phyloP scores from a whole-genome alignment of 352 stramenopile genomes.

The Thalassiosira oceanica region DNA sequence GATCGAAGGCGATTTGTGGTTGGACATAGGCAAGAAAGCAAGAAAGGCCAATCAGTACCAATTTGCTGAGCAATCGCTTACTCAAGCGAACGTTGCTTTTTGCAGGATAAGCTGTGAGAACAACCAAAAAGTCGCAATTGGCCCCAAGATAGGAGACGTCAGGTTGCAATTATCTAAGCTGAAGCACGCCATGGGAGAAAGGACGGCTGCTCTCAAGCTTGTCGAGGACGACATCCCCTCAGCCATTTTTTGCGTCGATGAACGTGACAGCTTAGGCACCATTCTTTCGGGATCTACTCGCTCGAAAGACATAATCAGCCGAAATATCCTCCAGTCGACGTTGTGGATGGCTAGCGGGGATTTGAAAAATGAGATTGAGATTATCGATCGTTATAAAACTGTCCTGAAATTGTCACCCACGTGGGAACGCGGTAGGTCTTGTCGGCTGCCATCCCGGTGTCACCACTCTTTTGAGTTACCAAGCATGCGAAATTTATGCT shows the following conservation, averaged over 20 bases:
- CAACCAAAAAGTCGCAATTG: too few species aligned
- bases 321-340: conserved; percentile 90
- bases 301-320: conserved; percentile 71
- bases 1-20: conserved; percentile 70
- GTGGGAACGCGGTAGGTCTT: conserved; percentile 86
- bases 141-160: conserved; percentile 46
- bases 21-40: conserved; percentile 68
- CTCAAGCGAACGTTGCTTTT: conserved; percentile 60
- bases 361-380: conserved; percentile 90
- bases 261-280: too few species aligned
- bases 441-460: neutral
- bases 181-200: conserved; percentile 67
- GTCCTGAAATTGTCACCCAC: conserved; percentile 90
- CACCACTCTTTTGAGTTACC: neutral
- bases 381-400: conserved; percentile 91
- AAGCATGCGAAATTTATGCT: conserved; percentile 9
- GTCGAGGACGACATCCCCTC: conserved; percentile 62
- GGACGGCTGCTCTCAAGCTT: conserved; percentile 64
- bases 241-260: conserved; percentile 43
- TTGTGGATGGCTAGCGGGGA: conserved; percentile 95
- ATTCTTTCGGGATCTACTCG: conserved; percentile 21
- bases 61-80: conserved; percentile 69
- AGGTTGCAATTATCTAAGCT: conserved; percentile 78
- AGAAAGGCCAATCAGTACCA: conserved; percentile 61
- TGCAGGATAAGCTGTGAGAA: conserved; percentile 31